Percentiles rank a stretch among this genome's conserved stretches.
These are phyloP conservation scores for Pseudogymnoascus sp. DNA, from an alignment of 2,329 filamentous ascomycete genomes.

Conservation along the genomic window DNA sequence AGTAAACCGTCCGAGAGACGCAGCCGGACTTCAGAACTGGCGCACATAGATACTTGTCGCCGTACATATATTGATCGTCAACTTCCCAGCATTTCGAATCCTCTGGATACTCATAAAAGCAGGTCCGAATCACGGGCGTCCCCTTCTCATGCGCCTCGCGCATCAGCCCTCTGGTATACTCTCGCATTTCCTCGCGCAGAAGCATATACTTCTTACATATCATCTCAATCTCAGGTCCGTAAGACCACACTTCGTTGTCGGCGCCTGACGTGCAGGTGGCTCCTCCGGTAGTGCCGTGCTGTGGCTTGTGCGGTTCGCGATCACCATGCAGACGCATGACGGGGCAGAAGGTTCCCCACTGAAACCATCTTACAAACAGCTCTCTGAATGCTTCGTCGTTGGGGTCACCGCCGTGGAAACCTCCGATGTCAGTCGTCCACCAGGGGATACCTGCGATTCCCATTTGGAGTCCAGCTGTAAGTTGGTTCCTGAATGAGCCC, in stretches of 20 bases:
- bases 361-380: conserved; percentile 62
- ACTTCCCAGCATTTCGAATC: conserved; percentile 51
- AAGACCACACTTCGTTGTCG: conserved; percentile 61
- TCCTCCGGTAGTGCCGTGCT: conserved; percentile 26
- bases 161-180: conserved; percentile 55
- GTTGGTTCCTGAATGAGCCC: conserved; percentile 52
- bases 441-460: conserved; percentile 57
- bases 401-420: conserved; percentile 61
- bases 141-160: conserved; percentile 53
- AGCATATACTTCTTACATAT: conserved; percentile 55
- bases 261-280: conserved; percentile 37
- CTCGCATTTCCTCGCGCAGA: conserved; percentile 51
- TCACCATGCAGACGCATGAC: conserved; percentile 64
- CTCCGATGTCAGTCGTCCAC: conserved; percentile 68
- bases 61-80: conserved; percentile 60
- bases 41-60: conserved; percentile 50
- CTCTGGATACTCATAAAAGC: conserved; percentile 58
- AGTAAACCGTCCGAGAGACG: conserved; percentile 43
- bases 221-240: conserved; percentile 52
- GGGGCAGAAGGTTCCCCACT: conserved; percentile 62
- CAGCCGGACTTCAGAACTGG: conserved; percentile 49
- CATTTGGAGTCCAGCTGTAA: conserved; percentile 60
- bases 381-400: conserved; percentile 51
- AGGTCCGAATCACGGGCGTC: conserved; percentile 53
- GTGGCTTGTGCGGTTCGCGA: conserved; percentile 50